These are phyloP conservation scores for Obelidium mucronatum DNA, from an alignment of 192 early-diverging fungal species.

Conservation along the genomic window DNA sequence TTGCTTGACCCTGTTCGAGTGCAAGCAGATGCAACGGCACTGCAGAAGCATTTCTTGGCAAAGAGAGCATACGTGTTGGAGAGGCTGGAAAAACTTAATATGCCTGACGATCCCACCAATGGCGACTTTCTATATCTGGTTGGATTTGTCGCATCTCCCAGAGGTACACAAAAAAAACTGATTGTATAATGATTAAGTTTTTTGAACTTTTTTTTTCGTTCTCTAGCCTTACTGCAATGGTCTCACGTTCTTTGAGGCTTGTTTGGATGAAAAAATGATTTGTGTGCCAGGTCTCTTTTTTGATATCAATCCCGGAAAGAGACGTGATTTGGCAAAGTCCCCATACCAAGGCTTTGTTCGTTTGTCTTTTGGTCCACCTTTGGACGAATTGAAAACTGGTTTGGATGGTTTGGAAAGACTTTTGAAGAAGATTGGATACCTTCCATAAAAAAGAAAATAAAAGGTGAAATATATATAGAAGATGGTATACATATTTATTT, in stretches of 20 bases:
- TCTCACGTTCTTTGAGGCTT: conserved; percentile 62
- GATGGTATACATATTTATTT: too few relatives aligned
- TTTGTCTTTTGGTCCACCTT: conserved; percentile 60
- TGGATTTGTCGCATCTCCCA: conserved; percentile 51
- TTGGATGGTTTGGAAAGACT: conserved; percentile 54
- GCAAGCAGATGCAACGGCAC: conserved; percentile 45
- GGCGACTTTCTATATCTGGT: conserved; percentile 67
- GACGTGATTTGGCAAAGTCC: conserved; percentile 60
- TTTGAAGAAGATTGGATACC: conserved; percentile 35
- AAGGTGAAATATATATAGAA: too few relatives aligned
- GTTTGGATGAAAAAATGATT: conserved; percentile 62
- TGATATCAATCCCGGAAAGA: conserved; percentile 61
- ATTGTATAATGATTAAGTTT: too few relatives aligned
- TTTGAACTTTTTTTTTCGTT: not conserved
- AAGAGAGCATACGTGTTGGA: conserved; percentile 61
- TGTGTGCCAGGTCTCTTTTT: conserved; percentile 61
- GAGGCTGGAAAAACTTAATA: conserved; percentile 45
- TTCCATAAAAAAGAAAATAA: too few relatives aligned
- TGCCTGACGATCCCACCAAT: conserved; percentile 52
- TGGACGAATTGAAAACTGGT: conserved; percentile 57
- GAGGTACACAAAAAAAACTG: too few relatives aligned
- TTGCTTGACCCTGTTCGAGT: conserved; percentile 52
- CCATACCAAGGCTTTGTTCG: conserved; percentile 65
- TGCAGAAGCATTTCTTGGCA: conserved; percentile 56
- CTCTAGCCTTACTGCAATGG: conserved; percentile 58